Evolutionary conservation across 192 early-diverging fungal species (phyloP).

Genomic region (Coemansia sp.): DNA sequence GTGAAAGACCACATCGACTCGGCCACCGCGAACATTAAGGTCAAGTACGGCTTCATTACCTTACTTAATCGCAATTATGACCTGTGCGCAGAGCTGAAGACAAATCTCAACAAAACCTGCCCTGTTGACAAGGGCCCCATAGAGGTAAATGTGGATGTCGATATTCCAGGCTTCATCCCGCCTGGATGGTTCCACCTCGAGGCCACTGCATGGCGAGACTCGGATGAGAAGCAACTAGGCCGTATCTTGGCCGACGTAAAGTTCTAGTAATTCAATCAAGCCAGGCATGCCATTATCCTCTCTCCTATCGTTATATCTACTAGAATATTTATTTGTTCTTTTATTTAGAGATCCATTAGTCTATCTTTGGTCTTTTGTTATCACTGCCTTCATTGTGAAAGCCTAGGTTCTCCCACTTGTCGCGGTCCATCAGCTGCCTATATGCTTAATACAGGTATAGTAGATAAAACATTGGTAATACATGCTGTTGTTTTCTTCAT

Average conservation of each 20-base stretch:
- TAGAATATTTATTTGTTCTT: no score
- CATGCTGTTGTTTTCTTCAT: no score
- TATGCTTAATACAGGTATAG: neutral
- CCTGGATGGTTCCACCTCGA: conserved; percentile 53
- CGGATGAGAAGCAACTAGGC: conserved; percentile 48
- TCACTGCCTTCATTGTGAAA: conserved; percentile 34
- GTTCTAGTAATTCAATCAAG: conserved; percentile 12
- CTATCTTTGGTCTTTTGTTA: no score
- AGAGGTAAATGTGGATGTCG: conserved; percentile 44
- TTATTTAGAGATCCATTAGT: no score
- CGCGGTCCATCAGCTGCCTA: conserved; percentile 53
- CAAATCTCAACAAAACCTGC: conserved; percentile 50
- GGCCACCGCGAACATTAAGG: conserved; percentile 48
- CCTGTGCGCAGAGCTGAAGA: conserved; percentile 46
- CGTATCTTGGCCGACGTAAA: conserved; percentile 44
- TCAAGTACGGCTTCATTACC: conserved; percentile 49
- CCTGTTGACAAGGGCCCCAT: conserved; percentile 49
- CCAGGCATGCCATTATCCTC: no score
- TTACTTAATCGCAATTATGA: conserved; percentile 48
- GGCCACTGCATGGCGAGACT: conserved; percentile 41
- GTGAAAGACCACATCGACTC: conserved; percentile 44
- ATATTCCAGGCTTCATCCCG: conserved; percentile 49
- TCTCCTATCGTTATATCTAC: no score
- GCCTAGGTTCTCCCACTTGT: conserved; percentile 53
- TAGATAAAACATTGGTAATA: neutral